Evolutionary conservation across 2,329 filamentous ascomycete genomes (phyloP).

Genomic region (Fusarium nelsonii): DNA sequence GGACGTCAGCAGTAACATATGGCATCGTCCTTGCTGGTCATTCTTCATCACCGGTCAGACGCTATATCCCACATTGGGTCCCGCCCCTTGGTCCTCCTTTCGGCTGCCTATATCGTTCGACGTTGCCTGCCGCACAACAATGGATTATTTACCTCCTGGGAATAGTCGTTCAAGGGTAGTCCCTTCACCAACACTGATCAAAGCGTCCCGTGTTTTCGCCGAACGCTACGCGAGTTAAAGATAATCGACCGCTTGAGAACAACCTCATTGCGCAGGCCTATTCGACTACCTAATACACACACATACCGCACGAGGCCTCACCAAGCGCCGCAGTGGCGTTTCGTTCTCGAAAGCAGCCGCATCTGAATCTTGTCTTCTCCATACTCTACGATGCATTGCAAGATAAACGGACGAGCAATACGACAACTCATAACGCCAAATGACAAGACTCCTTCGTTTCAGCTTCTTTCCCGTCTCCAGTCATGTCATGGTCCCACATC

Average conservation of each 20-base stretch:
- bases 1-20: neutral
- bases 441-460: conserved; percentile 37
- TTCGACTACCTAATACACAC: conserved; percentile 4
- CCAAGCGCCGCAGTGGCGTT: conserved; percentile 21
- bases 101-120: conserved; percentile 33
- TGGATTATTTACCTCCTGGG: conserved; percentile 28
- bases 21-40: neutral
- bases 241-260: conserved; percentile 12
- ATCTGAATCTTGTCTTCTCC: neutral
- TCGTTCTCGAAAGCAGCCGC: conserved; percentile 17
- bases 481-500: conserved; percentile 43
- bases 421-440: conserved; percentile 28
- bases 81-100: conserved; percentile 9
- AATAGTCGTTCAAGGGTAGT: conserved; percentile 18
- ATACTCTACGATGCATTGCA: conserved; percentile 7
- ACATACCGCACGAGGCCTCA: conserved; percentile 11
- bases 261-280: neutral
- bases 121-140: conserved; percentile 21
- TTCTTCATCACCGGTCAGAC: conserved; percentile 3
- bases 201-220: conserved; percentile 31
- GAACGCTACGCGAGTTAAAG: conserved; percentile 29
- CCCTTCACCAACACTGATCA: conserved; percentile 19
- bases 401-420: conserved; percentile 18
- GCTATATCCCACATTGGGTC: conserved; percentile 11
- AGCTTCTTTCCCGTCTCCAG: conserved; percentile 37